These are phyloP conservation scores for Fonsecaea multimorphosa DNA, from an alignment of 2,329 filamentous ascomycete species.

Conservation along the genomic window DNA sequence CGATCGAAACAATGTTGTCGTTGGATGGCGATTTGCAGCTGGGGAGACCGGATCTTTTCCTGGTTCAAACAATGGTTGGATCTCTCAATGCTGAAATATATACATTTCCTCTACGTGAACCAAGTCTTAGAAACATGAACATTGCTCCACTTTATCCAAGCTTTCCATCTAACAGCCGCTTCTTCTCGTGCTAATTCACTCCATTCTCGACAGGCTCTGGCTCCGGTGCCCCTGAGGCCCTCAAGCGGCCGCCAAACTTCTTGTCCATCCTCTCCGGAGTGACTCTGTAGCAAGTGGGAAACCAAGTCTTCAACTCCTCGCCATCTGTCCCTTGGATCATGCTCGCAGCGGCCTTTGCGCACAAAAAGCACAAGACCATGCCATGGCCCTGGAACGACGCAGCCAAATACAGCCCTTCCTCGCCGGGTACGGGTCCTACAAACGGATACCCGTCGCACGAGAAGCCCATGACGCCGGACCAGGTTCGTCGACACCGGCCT, in stretches of 20 bases:
- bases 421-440: constrained; percentile 55
- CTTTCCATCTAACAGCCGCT: not conserved
- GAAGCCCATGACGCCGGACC: constrained; percentile 65
- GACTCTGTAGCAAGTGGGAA: constrained; percentile 34
- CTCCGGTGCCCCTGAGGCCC: constrained; percentile 20
- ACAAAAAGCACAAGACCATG: constrained; percentile 37
- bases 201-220: constrained; percentile 11
- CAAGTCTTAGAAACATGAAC: not conserved
- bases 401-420: constrained; percentile 40
- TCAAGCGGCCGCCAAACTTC: constrained; percentile 27
- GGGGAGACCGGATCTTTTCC: not conserved
- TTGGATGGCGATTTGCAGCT: not conserved
- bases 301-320: constrained; percentile 30
- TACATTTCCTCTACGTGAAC: not conserved
- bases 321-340: constrained; percentile 31
- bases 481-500: constrained; percentile 54
- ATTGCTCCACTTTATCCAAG: not conserved
- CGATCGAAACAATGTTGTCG: no score
- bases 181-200: not conserved
- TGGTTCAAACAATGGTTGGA: not conserved
- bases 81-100: not conserved
- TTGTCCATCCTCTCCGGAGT: constrained; percentile 32
- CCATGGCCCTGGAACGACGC: constrained; percentile 38
- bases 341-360: constrained; percentile 30
- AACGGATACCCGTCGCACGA: constrained; percentile 61